Evolutionary conservation across 371 early-diverging fungal species (phyloP), one percentile per base, ranked within the genome.

Genomic region (Zopfochytrium polystomum): DNA sequence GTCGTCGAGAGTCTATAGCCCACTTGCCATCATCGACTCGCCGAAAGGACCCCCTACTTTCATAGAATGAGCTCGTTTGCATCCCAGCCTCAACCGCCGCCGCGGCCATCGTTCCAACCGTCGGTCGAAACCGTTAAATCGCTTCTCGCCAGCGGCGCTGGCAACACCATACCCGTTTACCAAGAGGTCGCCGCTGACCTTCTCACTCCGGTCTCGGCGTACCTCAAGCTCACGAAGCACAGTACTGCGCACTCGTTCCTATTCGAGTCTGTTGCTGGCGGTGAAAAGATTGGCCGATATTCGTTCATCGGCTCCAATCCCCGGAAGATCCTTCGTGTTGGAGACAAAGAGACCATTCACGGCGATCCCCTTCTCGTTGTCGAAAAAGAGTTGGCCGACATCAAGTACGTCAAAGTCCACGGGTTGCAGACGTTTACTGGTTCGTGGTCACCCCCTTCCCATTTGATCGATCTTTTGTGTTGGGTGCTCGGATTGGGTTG

Each of bases 191-290:
- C 87, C 29, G 90, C 91, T 23, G 98, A 98, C 70, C 80, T 93
- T 62, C 77, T 95, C 44, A 98, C 96, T 9, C 98, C 98, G 27
- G 93, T 96, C n/a, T 83, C 92, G 31, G 95, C 94, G 15, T 98
- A 95, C 67, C 87, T 96, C 52, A 90, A 89, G 68, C 81, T 96
- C 9, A 80, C 92, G 20, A 6, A 22, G 31, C 7, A 6, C n/a
- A 33, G 53, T 4, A 29, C 49, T 20, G 82, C 82, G 34, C 84
- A 91, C 69, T 92, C 93, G 18, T 97, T 97, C 70, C 65, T 96
- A 56, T 86, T 98, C 42, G 98, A 98, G 68, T 93, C 93, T n/a
- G 93, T 95, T 26, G 81, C 85, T 52, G 95, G 95, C 53, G 93
- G 93, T 43, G 98, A 95, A 63, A 90, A 86, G 60, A 91, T 93